Evolutionary conservation across 371 early-diverging fungal species (phyloP).

Genomic region (Funneliformis caledonium): DNA sequence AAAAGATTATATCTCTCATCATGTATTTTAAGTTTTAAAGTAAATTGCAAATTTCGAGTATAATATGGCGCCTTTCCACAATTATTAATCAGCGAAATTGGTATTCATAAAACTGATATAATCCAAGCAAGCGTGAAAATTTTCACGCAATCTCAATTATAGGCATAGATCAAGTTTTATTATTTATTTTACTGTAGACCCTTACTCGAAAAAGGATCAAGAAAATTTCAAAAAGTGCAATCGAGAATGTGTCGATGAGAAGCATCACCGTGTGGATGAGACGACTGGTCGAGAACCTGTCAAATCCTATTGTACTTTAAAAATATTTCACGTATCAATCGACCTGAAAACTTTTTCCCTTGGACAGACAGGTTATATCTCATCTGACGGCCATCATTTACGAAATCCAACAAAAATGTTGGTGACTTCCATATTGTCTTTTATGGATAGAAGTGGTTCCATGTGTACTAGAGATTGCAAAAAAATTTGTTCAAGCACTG

Average conservation of each 20-base stretch:
- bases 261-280: slow-evolving; percentile 38
- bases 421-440: slow-evolving; percentile 42
- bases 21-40: slow-evolving; percentile 41
- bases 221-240: slow-evolving; percentile 44
- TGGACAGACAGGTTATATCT: slow-evolving; percentile 41
- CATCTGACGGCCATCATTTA: slow-evolving; percentile 42
- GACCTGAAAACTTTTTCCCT: slow-evolving; percentile 19
- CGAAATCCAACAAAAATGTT: slow-evolving; percentile 36
- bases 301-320: slow-evolving; percentile 43
- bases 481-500: background rate
- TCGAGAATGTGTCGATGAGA: slow-evolving; percentile 42
- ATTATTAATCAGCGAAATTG: too few species aligned
- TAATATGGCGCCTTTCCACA: too few species aligned
- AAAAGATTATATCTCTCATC: slow-evolving; percentile 37
- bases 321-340: slow-evolving; percentile 42
- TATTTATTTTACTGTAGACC: too few species aligned
- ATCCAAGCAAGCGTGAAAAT: too few species aligned
- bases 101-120: too few species aligned
- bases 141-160: too few species aligned
- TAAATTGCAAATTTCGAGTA: too few species aligned
- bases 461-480: slow-evolving; percentile 36
- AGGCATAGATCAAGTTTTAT: too few species aligned
- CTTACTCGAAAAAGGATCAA: slow-evolving; percentile 40
- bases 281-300: background rate
- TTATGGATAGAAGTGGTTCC: slow-evolving; percentile 42